These are phyloP conservation scores for Carpinus fangiana DNA, from an alignment of 306 rosid genomes.

Conservation along the genomic window DNA sequence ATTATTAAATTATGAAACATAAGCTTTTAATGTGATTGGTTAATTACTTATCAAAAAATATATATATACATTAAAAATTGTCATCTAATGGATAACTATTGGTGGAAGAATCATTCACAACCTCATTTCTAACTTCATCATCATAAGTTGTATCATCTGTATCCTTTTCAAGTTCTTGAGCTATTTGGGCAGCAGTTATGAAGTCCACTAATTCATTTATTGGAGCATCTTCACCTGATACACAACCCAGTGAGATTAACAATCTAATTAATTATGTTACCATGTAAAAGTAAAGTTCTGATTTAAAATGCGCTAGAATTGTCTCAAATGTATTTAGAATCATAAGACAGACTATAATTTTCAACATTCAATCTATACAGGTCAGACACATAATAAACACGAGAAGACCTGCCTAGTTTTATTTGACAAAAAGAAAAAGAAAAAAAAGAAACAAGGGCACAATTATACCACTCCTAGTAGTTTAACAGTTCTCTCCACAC, in stretches of 20 bases:
- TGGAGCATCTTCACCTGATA: conserved; percentile 70
- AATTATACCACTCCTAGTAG: background rate
- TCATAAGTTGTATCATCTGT: conserved; percentile 37
- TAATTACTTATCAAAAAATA: too few species aligned
- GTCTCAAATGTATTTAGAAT: background rate
- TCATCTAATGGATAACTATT: background rate
- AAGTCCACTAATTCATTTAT: conserved; percentile 76
- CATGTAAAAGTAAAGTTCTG: conserved; percentile 8
- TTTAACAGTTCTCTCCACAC: background rate
- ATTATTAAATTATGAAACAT: too few species aligned
- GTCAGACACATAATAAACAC: background rate
- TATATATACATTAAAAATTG: background rate
- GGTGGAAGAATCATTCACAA: conserved; percentile 22
- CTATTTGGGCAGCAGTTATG: conserved; percentile 80
- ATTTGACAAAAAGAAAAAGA: too few species aligned
- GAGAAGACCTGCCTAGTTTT: background rate
- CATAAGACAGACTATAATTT: background rate
- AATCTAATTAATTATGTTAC: conserved; percentile 2
- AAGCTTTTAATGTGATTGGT: too few species aligned
- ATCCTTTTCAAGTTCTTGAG: conserved; percentile 60
- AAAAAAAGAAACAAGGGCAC: background rate
- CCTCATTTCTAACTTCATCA: conserved; percentile 60
- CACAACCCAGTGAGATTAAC: conserved; percentile 20
- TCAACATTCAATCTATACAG: background rate
- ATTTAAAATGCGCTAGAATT: background rate